A percentile compares a stretch with the other conserved stretches of the same genome.
These are phyloP conservation scores for Syncephalastrum racemosum DNA, from an alignment of 371 early-diverging fungal species.

Conservation along the genomic window DNA sequence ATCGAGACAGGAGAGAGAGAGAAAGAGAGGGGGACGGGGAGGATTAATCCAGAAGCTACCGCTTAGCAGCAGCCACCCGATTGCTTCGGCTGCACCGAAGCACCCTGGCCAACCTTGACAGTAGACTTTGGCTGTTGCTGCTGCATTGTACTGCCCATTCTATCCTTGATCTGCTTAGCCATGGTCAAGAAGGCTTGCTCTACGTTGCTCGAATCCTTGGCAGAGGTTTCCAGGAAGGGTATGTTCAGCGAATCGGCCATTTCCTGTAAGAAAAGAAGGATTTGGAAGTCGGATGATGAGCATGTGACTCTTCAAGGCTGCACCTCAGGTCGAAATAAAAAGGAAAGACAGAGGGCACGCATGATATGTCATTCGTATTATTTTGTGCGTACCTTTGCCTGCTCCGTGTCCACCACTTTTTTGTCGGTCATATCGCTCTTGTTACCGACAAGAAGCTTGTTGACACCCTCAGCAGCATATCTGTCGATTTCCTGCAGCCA, in stretches of 20 bases:
- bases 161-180: constrained; percentile 86
- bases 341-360: constrained; percentile 2
- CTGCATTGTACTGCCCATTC: constrained; percentile 47
- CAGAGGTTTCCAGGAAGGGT: constrained; percentile 93
- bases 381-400: constrained; percentile 55
- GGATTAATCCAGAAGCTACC: neutral
- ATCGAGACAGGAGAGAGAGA: neutral
- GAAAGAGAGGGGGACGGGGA: too few relatives aligned
- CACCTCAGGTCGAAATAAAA: neutral
- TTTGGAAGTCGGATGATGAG: neutral
- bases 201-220: constrained; percentile 92
- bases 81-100: constrained; percentile 46
- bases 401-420: constrained; percentile 76
- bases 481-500: constrained; percentile 96
- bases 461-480: constrained; percentile 62
- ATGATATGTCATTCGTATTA: neutral
- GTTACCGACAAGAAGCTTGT: constrained; percentile 97
- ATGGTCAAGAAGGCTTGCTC: constrained; percentile 96
- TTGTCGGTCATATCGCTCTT: constrained; percentile 95
- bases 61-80: constrained; percentile 49
- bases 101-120: constrained; percentile 46
- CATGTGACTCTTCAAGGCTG: too few relatives aligned
- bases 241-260: constrained; percentile 85
- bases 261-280: constrained; percentile 48
- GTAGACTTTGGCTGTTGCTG: constrained; percentile 40